These are phyloP conservation scores for Tricholoma hemisulphureum DNA, from an alignment of 768 basidiomycete genomes.

Conservation along the genomic window DNA sequence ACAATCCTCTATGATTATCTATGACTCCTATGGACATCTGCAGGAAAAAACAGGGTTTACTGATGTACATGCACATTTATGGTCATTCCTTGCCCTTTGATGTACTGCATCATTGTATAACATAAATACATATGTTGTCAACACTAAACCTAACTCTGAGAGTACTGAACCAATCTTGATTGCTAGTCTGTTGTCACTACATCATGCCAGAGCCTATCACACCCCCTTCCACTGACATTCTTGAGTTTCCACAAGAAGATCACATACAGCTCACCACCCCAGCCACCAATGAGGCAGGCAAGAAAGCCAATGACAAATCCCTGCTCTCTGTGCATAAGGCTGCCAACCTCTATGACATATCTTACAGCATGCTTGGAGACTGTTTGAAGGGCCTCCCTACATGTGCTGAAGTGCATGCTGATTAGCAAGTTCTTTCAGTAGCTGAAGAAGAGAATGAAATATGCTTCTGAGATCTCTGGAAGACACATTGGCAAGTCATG, in stretches of 20 bases:
- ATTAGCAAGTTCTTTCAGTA: constrained; percentile 12
- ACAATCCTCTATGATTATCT: background rate
- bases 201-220: background rate
- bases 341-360: background rate
- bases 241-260: background rate
- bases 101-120: background rate
- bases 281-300: background rate
- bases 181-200: background rate
- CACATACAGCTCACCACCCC: background rate
- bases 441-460: constrained; percentile 13
- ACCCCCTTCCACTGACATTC: background rate
- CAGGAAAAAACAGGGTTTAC: too few relatives aligned
- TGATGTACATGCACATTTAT: background rate
- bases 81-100: background rate
- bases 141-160: background rate
- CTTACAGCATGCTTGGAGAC: background rate
- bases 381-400: background rate
- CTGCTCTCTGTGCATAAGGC: background rate
- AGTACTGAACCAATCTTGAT: background rate
- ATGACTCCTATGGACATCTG: background rate
- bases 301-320: background rate
- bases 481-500: constrained; percentile 14
- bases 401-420: background rate
- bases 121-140: background rate
- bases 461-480: constrained; percentile 15